These are phyloP conservation scores for Abortiporus biennis DNA, from an alignment of 1,284 basidiomycete species.

Conservation along the genomic window DNA sequence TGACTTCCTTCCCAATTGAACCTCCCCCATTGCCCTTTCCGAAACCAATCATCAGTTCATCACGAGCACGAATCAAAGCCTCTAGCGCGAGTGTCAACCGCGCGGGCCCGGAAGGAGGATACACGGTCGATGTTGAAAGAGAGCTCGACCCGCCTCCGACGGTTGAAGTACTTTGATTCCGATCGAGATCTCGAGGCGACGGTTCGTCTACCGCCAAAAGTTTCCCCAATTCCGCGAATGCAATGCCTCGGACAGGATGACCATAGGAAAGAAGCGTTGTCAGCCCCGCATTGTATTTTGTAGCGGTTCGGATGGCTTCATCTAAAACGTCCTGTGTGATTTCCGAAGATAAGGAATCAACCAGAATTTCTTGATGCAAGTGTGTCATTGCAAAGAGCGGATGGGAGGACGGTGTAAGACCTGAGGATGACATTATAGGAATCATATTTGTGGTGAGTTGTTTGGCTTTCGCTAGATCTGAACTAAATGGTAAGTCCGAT, in stretches of 20 bases:
- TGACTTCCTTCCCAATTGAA: conserved; percentile 48
- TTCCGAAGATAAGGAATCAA: conserved; percentile 38
- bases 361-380: conserved; percentile 61
- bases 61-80: conserved; percentile 53
- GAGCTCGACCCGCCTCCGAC: too few species aligned
- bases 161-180: conserved; percentile 3
- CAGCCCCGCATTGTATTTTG: conserved; percentile 52
- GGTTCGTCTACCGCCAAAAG: conserved; percentile 73
- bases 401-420: conserved; percentile 56
- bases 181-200: conserved; percentile 22
- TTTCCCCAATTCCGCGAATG: conserved; percentile 78
- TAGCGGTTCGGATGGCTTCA: conserved; percentile 53
- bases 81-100: conserved; percentile 60
- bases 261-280: conserved; percentile 50
- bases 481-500: background rate
- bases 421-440: conserved; percentile 49
- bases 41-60: conserved; percentile 58
- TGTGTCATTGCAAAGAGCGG: conserved; percentile 74
- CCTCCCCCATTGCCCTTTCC: conserved; percentile 58
- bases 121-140: conserved; percentile 20
- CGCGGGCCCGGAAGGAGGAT: conserved; percentile 59
- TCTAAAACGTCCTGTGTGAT: conserved; percentile 50
- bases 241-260: conserved; percentile 77
- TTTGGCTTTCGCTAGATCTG: conserved; percentile 51
- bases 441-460: conserved; percentile 62